Evolutionary conservation across 495 filamentous ascomycete genomes (phyloP), one percentile per base, ranked within the genome.

Genomic region (Tuber umbilicatum): DNA sequence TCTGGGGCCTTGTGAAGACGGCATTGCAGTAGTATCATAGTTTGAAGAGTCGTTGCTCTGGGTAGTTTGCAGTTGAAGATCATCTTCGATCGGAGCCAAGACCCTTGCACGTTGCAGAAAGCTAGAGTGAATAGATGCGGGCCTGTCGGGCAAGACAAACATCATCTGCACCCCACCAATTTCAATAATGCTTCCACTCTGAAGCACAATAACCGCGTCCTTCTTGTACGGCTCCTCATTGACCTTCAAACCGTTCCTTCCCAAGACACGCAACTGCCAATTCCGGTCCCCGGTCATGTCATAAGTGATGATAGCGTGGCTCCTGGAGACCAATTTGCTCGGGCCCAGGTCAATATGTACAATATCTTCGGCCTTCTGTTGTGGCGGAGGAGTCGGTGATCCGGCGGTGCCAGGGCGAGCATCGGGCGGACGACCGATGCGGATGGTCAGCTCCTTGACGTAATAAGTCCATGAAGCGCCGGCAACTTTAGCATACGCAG

Each of bases 81-180:
- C 86, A 85, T 55, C 78, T 68, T 85, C 84, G 31, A 77, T 74
- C 43, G 76, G 74, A 69, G 82, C 73, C 69, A 71, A 72, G 55
- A 81, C 77, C 38, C 85, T 85, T 19, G 87, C 87, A 70, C 87
- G 85, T 68, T 85, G 82, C 19, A 91, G 86, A 76, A 86, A 88
- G 72, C 79, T 83, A 35, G 83, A 82, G 73, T 87, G 78, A 73
- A 95, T 89, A n/a, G 87, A 80, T 38, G 89, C 84, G 82, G 82
- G 84, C 77, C 87, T 83, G 75, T 84, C 84, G n/a, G 95, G 93
- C 38, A 94, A 87, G 27, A 97, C 91, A 84, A 98, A 99, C 89
- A 98, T 93, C 95, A 99, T 99, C 85, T 98, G 93, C 9, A 93
- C 90, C 68, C 93, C 93, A 74, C 90, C 91, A 83, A 97, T 91